Conservation (phyloP, 805 yeast genomes). For the Saccharomycopsis microspora region DNA sequence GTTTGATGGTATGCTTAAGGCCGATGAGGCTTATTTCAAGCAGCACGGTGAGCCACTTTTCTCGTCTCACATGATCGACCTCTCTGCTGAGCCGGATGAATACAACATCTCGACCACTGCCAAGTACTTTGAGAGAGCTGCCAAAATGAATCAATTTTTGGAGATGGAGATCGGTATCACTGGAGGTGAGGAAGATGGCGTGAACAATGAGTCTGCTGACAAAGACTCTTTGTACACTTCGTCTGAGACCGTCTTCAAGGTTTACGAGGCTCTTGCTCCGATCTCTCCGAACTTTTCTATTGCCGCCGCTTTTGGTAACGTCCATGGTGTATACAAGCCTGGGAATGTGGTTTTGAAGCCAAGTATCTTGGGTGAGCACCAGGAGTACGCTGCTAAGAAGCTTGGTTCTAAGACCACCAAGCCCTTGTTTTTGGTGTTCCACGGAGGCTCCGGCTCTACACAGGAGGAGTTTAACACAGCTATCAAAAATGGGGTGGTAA, state of each 20-base stretch:
- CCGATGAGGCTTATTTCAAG: constrained; percentile 88
- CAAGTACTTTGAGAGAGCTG: constrained; percentile 88
- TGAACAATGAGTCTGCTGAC: constrained; percentile 89
- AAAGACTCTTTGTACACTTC: constrained; percentile 85
- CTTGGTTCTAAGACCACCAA: constrained; percentile 27
- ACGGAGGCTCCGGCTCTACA: constrained; percentile 99
- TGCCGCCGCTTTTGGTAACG: constrained; percentile 99
- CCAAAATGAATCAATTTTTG: constrained; percentile 92
- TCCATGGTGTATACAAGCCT: constrained; percentile 99
- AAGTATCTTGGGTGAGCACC: constrained; percentile 91
- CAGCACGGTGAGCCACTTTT: constrained; percentile 87
- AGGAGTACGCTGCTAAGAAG: constrained; percentile 63
- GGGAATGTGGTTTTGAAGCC: constrained; percentile 95
- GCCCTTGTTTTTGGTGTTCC: constrained; percentile 97
- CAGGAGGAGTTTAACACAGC: constrained; percentile 87
- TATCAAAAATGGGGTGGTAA: constrained; percentile 89
- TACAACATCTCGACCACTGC: constrained; percentile 91
- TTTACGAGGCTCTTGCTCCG: constrained; percentile 80
- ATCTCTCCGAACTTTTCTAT: constrained; percentile 97
- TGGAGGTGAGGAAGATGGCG: constrained; percentile 99
- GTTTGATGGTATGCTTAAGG: constrained; percentile 96
- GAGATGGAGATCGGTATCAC: constrained; percentile 99
- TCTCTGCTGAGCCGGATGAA: constrained; percentile 93
- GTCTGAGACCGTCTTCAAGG: constrained; percentile 89
- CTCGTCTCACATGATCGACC: constrained; percentile 98